Evolutionary conservation across 2,329 filamentous ascomycete species (phyloP), one percentile per base, ranked within the genome.

Genomic region (Aspergillus neoniger): DNA sequence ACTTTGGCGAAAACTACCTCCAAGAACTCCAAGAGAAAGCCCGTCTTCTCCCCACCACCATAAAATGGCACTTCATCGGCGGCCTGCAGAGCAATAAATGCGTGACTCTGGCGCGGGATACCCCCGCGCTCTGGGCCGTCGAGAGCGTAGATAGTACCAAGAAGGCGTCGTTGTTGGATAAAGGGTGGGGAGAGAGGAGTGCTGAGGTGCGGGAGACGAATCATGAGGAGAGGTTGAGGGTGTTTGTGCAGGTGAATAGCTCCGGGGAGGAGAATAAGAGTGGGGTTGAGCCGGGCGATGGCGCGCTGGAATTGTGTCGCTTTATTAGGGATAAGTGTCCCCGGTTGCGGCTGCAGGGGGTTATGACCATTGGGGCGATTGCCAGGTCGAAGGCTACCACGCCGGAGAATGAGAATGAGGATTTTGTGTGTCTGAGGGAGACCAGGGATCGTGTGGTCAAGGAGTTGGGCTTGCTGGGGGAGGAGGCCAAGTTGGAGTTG

Each of bases 301-400:
- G 14, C 80, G 90, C 58, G 81, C 86, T 51, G 74, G 81, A 79
- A 0, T 80, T 98, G 41, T 94, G 91, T 73, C 83, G 82, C 55
- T 84, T 89, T 70, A 86, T 99, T 55, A 75, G 85, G 10, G 82
- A 88, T 4, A 81, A 86, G 39, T 96, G 92, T 74, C 88, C 91
- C 1, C 83, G 88, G 73, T 80, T 99, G 39, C 81, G 85, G 59
- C 80, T 99, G 2, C 83, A 90, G 30, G 95, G 95, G 0, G 78
- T 99, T 39, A 99, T 99, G 95, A 99, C 95, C 2, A 98, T 99
- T 71, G 95, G 95, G 1, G 92, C 94, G 17, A 96, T 98, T 74
- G 94, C 92, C 52, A 81, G 94, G 63, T 95, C 91, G 68, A 85
- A 86, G 70, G 91, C 86, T 15, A 88, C 87, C 2, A 90, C 87